Percentiles rank a stretch among this genome's conserved stretches.
Evolutionary conservation across 345 rosid genomes (phyloP).

Genomic region (Geranium rotundifolium): DNA sequence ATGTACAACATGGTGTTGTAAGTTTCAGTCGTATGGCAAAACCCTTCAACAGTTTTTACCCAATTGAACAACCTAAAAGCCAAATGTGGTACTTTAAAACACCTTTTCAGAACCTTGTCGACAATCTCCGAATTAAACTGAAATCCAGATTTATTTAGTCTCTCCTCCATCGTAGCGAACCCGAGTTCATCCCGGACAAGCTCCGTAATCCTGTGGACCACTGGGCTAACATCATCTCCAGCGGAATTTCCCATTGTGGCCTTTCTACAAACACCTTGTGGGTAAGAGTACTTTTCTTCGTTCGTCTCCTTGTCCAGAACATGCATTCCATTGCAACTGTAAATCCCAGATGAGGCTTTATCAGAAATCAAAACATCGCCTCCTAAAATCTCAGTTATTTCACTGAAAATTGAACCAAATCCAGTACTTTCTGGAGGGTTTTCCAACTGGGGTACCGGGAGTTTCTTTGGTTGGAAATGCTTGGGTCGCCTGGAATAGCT

Average conservation of each 20-base stretch:
- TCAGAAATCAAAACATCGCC: constrained; percentile 20
- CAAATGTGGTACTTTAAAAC: constrained; percentile 66
- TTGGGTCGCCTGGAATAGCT: constrained; percentile 28
- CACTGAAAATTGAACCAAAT: constrained; percentile 38
- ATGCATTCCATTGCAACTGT: constrained; percentile 11
- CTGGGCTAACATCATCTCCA: constrained; percentile 32
- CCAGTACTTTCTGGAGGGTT: constrained; percentile 20
- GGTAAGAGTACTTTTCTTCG: constrained; percentile 2
- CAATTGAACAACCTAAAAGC: constrained; percentile 65
- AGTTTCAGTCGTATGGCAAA: constrained; percentile 28
- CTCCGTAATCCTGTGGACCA: constrained; percentile 43
- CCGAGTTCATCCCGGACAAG: constrained; percentile 35
- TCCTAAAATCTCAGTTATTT: constrained; percentile 51
- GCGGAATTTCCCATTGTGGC: constrained; percentile 12
- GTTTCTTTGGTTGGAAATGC: constrained; percentile 12
- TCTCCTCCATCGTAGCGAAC: constrained; percentile 46
- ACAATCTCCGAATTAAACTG: constrained; percentile 43
- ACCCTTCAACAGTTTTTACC: constrained; percentile 47
- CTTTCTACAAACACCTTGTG: constrained; percentile 42
- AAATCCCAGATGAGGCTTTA: constrained; percentile 18
- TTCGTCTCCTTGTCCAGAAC: background rate
- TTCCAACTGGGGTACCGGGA: constrained; percentile 15
- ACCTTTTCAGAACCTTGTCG: constrained; percentile 65
- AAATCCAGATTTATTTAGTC: constrained; percentile 32
- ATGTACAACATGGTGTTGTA: constrained; percentile 53